Evolutionary conservation across 371 early-diverging fungal genomes (phyloP).

Genomic region (Mortierella sp.): DNA sequence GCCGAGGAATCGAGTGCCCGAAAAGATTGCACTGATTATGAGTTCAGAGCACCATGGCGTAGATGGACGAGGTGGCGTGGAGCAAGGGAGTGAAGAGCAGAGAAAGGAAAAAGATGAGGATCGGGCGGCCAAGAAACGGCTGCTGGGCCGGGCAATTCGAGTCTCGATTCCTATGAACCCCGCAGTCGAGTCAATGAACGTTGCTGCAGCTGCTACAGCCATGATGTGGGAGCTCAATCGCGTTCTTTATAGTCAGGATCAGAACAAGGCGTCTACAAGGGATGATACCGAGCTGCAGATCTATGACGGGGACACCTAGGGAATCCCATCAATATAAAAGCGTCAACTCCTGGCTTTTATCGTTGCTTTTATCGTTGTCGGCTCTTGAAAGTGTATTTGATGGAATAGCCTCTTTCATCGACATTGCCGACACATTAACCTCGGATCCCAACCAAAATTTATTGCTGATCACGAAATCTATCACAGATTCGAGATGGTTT

Average conservation of each 20-base stretch:
- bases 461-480: neutral
- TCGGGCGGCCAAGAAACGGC: constrained; percentile 28
- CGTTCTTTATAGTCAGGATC: constrained; percentile 11
- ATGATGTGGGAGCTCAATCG: constrained; percentile 72
- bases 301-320: neutral
- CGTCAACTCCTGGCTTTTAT: too few relatives aligned
- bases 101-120: constrained; percentile 12
- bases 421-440: too few relatives aligned
- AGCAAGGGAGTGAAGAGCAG: neutral
- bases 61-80: constrained; percentile 2
- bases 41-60: constrained; percentile 70
- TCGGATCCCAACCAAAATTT: too few relatives aligned
- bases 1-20: constrained; percentile 41
- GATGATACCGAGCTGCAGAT: constrained; percentile 15
- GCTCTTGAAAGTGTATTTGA: too few relatives aligned
- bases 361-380: too few relatives aligned
- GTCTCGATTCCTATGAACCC: constrained; percentile 70
- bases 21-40: constrained; percentile 66
- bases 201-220: constrained; percentile 67
- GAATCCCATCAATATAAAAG: neutral
- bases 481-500: constrained; percentile 30
- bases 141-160: constrained; percentile 60
- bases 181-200: constrained; percentile 69
- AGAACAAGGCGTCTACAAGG: neutral
- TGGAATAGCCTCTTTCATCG: too few relatives aligned